These are phyloP conservation scores for Hemisphaericaspora lyxosophila DNA, from an alignment of 1,139 yeast genomes.

Conservation along the genomic window DNA sequence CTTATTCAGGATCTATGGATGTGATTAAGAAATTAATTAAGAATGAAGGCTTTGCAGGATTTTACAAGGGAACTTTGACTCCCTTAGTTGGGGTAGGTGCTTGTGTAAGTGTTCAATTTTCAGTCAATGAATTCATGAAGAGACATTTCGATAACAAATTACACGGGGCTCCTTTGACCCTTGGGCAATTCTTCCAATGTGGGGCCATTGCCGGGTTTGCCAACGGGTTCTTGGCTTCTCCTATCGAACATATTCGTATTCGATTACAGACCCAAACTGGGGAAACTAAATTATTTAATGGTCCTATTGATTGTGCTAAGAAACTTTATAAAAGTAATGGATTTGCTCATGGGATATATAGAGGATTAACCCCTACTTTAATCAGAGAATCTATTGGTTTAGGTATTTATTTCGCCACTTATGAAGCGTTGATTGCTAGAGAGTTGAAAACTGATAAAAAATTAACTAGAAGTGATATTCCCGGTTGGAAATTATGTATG, in stretches of 20 bases:
- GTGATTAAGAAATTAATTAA: constrained; percentile 68
- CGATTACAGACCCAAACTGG: constrained; percentile 82
- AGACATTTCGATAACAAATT: constrained; percentile 54
- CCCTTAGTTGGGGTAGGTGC: constrained; percentile 95
- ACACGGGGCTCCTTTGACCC: constrained; percentile 41
- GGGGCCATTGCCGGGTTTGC: constrained; percentile 91
- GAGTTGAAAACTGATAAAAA: constrained; percentile 44
- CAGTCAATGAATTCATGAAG: constrained; percentile 93
- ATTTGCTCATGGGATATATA: constrained; percentile 59
- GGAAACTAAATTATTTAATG: constrained; percentile 49
- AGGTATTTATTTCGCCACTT: constrained; percentile 85
- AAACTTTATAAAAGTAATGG: constrained; percentile 57
- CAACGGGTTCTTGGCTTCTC: constrained; percentile 82
- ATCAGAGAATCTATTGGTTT: constrained; percentile 83
- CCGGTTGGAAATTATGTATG: constrained; percentile 80
- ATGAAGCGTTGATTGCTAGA: constrained; percentile 75
- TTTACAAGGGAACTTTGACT: constrained; percentile 83
- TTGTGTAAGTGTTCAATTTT: constrained; percentile 76
- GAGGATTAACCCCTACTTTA: constrained; percentile 79
- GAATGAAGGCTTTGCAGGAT: constrained; percentile 77
- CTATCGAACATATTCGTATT: constrained; percentile 91
- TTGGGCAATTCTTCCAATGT: constrained; percentile 67
- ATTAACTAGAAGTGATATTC: constrained; percentile 61
- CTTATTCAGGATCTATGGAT: constrained; percentile 71
- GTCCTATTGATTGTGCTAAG: constrained; percentile 77